phyloP scores from a whole-genome alignment of 1,139 yeast species.

The Saccharomycopsis hybrid region DNA sequence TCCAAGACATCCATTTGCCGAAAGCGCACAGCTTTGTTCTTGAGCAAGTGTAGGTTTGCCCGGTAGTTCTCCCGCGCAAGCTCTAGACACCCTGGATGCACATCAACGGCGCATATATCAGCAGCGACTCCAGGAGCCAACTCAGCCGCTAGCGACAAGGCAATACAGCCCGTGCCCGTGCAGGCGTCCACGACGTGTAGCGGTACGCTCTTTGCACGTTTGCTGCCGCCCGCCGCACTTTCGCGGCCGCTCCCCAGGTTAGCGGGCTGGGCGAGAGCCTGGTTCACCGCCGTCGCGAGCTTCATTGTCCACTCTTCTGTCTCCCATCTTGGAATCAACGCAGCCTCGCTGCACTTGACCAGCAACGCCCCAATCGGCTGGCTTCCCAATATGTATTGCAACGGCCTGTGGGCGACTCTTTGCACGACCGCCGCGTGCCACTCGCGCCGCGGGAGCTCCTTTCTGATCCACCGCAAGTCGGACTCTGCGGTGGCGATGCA shows the following conservation, averaged over 20 bases:
- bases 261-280: no score
- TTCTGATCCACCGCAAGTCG: conserved; percentile 48
- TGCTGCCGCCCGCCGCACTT: no score
- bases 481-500: conserved; percentile 30
- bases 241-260: no score
- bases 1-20: conserved; percentile 7
- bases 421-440: conserved; percentile 32
- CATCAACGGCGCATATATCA: no score
- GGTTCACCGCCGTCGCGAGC: no score
- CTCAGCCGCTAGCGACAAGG: conserved; percentile 36
- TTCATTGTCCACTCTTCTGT: conserved; percentile 83
- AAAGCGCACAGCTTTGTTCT: conserved; percentile 12
- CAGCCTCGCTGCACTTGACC: conserved; percentile 54
- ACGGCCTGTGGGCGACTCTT: conserved; percentile 49
- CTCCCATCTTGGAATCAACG: conserved; percentile 89
- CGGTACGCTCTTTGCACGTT: no score
- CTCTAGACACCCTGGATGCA: conserved; percentile 46
- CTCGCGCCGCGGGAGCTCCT: conserved; percentile 30
- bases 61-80: conserved; percentile 44
- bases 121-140: conserved; percentile 36
- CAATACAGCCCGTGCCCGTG: conserved; percentile 88
- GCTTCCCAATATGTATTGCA: conserved; percentile 75
- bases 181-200: conserved; percentile 61
- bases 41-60: conserved; percentile 23
- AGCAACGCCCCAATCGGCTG: conserved; percentile 81